Evolutionary conservation across 352 stramenopile genomes (phyloP).

Genomic region (Pythium dissimile): DNA sequence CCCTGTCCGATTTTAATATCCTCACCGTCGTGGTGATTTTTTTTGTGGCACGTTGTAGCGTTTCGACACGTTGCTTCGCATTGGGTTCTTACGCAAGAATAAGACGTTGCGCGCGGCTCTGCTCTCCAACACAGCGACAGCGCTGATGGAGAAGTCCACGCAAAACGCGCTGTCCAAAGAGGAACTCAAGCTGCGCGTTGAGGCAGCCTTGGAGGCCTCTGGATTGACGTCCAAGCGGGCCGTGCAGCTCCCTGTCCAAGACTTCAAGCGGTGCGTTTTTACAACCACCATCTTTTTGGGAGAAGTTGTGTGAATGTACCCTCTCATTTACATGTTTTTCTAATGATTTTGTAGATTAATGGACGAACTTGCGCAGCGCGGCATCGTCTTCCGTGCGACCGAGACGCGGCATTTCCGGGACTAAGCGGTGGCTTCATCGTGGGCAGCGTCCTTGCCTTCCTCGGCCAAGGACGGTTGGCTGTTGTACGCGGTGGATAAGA

Average conservation of each 20-base stretch:
- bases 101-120: constrained; percentile 80
- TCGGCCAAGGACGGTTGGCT: constrained; percentile 7
- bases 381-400: constrained; percentile 49
- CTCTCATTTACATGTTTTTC: neutral
- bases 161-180: constrained; percentile 29
- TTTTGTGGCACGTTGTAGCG: constrained; percentile 28
- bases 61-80: constrained; percentile 69
- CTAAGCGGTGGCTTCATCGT: constrained; percentile 20
- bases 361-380: constrained; percentile 37
- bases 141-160: constrained; percentile 29
- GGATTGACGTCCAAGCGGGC: constrained; percentile 46
- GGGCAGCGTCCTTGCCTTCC: neutral
- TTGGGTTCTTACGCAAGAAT: constrained; percentile 83
- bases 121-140: constrained; percentile 54
- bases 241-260: constrained; percentile 54
- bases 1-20: neutral
- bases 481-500: constrained; percentile 52
- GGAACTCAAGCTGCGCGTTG: constrained; percentile 37
- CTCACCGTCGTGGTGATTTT: neutral
- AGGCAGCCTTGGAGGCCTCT: constrained; percentile 44
- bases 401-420: constrained; percentile 65
- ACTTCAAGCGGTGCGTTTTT: constrained; percentile 45
- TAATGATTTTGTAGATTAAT: constrained; percentile 32
- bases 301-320: no score
- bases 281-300: no score